Conservation (phyloP, 768 basidiomycete genomes). For the Trametes villosa region DNA sequence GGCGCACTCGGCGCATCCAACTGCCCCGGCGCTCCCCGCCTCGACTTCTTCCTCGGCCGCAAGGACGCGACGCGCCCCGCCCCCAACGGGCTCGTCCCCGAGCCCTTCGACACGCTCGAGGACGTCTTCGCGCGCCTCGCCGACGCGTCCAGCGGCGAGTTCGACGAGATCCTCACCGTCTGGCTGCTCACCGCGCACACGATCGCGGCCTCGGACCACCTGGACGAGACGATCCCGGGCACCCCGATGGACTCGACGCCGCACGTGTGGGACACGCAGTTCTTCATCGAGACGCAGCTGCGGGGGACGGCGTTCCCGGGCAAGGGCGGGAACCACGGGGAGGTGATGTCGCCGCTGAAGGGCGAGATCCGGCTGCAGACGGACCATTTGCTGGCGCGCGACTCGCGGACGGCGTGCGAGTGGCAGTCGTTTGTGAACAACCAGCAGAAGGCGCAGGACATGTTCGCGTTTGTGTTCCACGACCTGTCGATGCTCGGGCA, state of each 20-base stretch:
- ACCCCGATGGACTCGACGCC: conserved; percentile 35
- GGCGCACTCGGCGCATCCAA: conserved; percentile 41
- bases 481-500: conserved; percentile 17
- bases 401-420: conserved; percentile 37
- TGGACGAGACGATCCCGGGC: conserved; percentile 30
- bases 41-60: conserved; percentile 42
- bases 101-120: conserved; percentile 26
- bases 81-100: conserved; percentile 14
- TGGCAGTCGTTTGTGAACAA: conserved; percentile 36
- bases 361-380: conserved; percentile 41
- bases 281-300: conserved; percentile 36
- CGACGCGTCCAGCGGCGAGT: conserved; percentile 22
- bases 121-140: conserved; percentile 25
- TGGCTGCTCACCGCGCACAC: conserved; percentile 28
- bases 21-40: conserved; percentile 44
- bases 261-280: conserved; percentile 31
- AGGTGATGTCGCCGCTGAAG: conserved; percentile 33
- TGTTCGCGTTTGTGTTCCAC: conserved; percentile 18
- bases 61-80: conserved; percentile 21
- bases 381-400: conserved; percentile 36
- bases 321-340: conserved; percentile 31
- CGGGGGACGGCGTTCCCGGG: conserved; percentile 32
- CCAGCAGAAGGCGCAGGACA: conserved; percentile 18
- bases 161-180: conserved; percentile 25
- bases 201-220: conserved; percentile 29